phyloP scores from a whole-genome alignment of 371 early-diverging fungal species.

The Rhizomucor pusillus region DNA sequence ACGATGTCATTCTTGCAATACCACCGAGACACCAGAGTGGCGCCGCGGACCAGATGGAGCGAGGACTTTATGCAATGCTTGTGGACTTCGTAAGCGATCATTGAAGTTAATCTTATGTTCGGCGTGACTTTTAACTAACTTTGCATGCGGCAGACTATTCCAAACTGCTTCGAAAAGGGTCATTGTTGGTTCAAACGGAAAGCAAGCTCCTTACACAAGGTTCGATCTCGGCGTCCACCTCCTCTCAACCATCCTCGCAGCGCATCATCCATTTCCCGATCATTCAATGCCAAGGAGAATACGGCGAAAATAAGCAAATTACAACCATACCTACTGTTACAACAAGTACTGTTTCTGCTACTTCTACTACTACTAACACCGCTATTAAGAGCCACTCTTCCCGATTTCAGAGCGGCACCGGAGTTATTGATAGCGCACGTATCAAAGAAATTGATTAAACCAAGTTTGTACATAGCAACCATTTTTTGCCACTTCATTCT shows the following conservation, averaged over 20 bases:
- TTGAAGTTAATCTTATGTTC: no score
- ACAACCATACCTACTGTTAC: background rate
- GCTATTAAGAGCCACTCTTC: background rate
- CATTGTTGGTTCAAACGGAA: conserved; percentile 7
- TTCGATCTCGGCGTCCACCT: background rate
- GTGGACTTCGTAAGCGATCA: conserved; percentile 56
- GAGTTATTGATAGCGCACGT: no score
- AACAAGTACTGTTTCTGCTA: background rate
- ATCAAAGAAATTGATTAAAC: no score
- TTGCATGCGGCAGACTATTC: conserved; percentile 10
- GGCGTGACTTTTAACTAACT: background rate
- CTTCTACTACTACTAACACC: background rate
- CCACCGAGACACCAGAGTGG: conserved; percentile 69
- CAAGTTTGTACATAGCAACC: no score
- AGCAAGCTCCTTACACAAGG: conserved; percentile 1
- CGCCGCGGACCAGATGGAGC: conserved; percentile 71
- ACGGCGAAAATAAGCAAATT: conserved; percentile 5
- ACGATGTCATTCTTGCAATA: conserved; percentile 59
- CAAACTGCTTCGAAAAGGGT: conserved; percentile 14
- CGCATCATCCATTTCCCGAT: conserved; percentile 14
- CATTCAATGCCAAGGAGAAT: conserved; percentile 14
- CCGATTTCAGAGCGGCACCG: no score
- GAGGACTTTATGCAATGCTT: conserved; percentile 67
- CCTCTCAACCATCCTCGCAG: background rate
- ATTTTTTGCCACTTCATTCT: no score